Evolutionary conservation across 2,329 filamentous ascomycete genomes (phyloP), one percentile per base, ranked within the genome.

Genomic region (Microdochium trichocladiopsis): DNA sequence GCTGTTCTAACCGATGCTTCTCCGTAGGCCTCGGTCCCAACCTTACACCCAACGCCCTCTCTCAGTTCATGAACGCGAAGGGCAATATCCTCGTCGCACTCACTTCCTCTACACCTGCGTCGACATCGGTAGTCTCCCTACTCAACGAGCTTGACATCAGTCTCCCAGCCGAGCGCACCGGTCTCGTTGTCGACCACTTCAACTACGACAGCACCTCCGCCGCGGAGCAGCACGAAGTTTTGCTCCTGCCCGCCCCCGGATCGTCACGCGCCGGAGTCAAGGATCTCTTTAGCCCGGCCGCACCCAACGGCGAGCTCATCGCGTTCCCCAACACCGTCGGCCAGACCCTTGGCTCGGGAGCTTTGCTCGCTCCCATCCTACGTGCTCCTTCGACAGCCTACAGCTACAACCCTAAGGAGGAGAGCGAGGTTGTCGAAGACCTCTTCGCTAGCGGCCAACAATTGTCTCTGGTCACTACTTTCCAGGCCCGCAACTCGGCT

Each of bases 401-500:
- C 76, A 89, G 84, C 69, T 96, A 96, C 79, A 93, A 94, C 72
- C 86, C 90, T 51, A 95, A 95, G 77, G 91, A 96, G 57, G 88
- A 95, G 64, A 69, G 74, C 41, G 82, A 83, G 48, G 71, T 72
- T 4, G 76, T 90, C 2, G 90, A 95, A 59, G 92, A 96, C 56
- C 79, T 90, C 48, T 95, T 95, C 65, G 91, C 87, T 25, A 86
- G 86, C 51, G 94, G 94, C 48, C 76, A 78, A 62, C 94, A 99
- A 75, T 76, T 99, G 57, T 82, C 84, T 45, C 78, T 99, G 22
- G 83, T 95, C n/a, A 90, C 91, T 14, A 80, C 87, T 11, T 76
- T 96, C 70, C 94, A 99, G 74, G 90, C 90, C 25, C 87, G 91
- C 69, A 97, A 97, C 76, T 95, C 89, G 52, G 94, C 94, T 8